These are phyloP conservation scores for Physcomitrium patens DNA, from an alignment of 225 moss, liverwort and hornwort species.

Conservation along the genomic window DNA sequence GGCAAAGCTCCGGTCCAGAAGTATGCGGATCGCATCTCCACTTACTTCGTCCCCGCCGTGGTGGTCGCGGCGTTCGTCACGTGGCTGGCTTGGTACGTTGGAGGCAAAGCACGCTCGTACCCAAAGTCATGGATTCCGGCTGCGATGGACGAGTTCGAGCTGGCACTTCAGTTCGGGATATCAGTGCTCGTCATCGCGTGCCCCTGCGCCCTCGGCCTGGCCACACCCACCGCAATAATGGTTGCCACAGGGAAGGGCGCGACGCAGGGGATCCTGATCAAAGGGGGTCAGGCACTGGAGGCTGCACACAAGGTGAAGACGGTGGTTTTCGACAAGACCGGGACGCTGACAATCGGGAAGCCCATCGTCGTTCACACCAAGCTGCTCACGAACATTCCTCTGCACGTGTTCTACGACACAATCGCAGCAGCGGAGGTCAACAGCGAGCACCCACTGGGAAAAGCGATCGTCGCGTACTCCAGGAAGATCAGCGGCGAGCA, in stretches of 20 bases:
- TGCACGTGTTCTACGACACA: constrained; percentile 74
- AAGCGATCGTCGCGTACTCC: constrained; percentile 81
- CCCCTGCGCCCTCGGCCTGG: constrained; percentile 97
- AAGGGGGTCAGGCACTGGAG: constrained; percentile 94
- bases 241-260: constrained; percentile 98
- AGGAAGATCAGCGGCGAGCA: constrained; percentile 47
- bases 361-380: constrained; percentile 92
- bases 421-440: constrained; percentile 91
- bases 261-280: constrained; percentile 94
- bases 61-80: constrained; percentile 73
- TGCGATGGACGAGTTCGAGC: constrained; percentile 95
- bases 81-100: constrained; percentile 86
- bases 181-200: constrained; percentile 97
- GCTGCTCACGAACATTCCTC: constrained; percentile 79
- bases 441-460: constrained; percentile 95
- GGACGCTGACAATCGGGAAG: constrained; percentile 89
- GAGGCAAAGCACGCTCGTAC: constrained; percentile 69
- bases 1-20: constrained; percentile 99
- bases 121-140: constrained; percentile 86
- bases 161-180: constrained; percentile 96
- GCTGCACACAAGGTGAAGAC: constrained; percentile 94
- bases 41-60: constrained; percentile 88
- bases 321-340: constrained; percentile 94
- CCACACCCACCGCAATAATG: constrained; percentile 98
- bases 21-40: constrained; percentile 93